phyloP scores from a whole-genome alignment of 306 rosid species.

The Begonia fuchsioides region DNA sequence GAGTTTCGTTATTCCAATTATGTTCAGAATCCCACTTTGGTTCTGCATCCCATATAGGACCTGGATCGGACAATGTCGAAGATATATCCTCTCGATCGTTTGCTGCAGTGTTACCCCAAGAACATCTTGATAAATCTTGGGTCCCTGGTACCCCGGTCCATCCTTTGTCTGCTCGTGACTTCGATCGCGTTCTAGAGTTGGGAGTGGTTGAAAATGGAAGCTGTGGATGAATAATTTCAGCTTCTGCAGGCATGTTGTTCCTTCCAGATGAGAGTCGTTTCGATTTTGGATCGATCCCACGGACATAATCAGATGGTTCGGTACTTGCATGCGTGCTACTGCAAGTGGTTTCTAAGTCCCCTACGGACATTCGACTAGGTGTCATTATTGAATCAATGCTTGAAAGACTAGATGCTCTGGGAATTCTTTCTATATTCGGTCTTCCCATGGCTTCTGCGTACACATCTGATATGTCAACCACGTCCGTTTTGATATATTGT shows the following conservation, averaged over 20 bases:
- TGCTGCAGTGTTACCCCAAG: slow-evolving; percentile 63
- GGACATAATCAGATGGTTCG: slow-evolving; percentile 94
- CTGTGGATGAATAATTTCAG: slow-evolving; percentile 92
- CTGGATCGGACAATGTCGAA: slow-evolving; percentile 93
- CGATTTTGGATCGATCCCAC: slow-evolving; percentile 87
- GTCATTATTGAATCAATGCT: slow-evolving; percentile 97
- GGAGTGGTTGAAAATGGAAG: slow-evolving; percentile 86
- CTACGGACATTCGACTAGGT: slow-evolving; percentile 86
- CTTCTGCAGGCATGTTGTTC: slow-evolving; percentile 64
- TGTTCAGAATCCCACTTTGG: slow-evolving; percentile 90
- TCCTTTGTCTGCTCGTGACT: slow-evolving; percentile 81
- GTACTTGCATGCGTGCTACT: slow-evolving; percentile 69
- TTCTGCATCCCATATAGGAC: slow-evolving; percentile 98
- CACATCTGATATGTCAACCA: slow-evolving; percentile 73
- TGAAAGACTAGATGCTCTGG: slow-evolving; percentile 97
- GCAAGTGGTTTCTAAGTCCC: slow-evolving; percentile 60
- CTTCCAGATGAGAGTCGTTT: slow-evolving; percentile 80
- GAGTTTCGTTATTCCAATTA: slow-evolving; percentile 83
- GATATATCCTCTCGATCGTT: slow-evolving; percentile 93
- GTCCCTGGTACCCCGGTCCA: slow-evolving; percentile 83
- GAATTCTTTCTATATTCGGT: slow-evolving; percentile 77
- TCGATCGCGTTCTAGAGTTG: slow-evolving; percentile 89
- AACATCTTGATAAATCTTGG: slow-evolving; percentile 58
- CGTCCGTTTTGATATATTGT: slow-evolving; percentile 42
- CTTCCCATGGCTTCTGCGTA: slow-evolving; percentile 76